Evolutionary conservation across 768 basidiomycete genomes (phyloP), one percentile per base, ranked within the genome.

Genomic region (Calocybe gangraenosa): DNA sequence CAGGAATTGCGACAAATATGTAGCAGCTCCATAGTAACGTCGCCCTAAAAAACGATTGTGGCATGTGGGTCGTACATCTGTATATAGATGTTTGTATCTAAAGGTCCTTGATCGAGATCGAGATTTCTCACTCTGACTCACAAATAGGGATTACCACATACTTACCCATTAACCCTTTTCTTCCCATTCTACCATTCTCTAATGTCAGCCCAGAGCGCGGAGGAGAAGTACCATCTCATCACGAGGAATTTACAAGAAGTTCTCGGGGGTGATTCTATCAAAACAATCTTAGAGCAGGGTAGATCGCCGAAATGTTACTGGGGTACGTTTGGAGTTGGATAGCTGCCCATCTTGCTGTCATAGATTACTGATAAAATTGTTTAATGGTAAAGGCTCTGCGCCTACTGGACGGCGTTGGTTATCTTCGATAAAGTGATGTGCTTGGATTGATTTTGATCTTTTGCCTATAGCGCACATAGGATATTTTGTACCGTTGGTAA

Each of bases 401-500:
- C 82, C 93, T 0, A 98, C 95, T 7, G 95, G 95, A 55, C 69
- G 92, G 70, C 95, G 93, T 97, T 64, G 67, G 90, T 49, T 6
- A 9, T 7, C n/a, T 18, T 14, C n/a, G n/a, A n/a, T n/a, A n/a
- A n/a, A n/a, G n/a, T n/a, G n/a, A 9, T 28, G 25, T 28, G 25
- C 25, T 28, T 28, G 11, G 11, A 6, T 28, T 28, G 25, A 28
- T 28, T 28, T 23, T 47, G 40, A 44, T 18, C 39, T 44, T 46
- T 37, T 40, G 47, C 42, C 33, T 47, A 34, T 32, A 98, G 95
- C 95, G 6, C 96, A 98, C 58, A 86, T 98, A 47, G 96, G 91
- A 5, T 99, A 99, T 74, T 95, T 96, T 62, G 95, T 95, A 0
- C 83, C 96, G 2, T 68, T 98, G 49, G 84, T 81, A 18, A 99